Evolutionary conservation across 2,329 filamentous ascomycete genomes (phyloP), one percentile per base, ranked within the genome.

Genomic region (Nigrospora osmanthi): DNA sequence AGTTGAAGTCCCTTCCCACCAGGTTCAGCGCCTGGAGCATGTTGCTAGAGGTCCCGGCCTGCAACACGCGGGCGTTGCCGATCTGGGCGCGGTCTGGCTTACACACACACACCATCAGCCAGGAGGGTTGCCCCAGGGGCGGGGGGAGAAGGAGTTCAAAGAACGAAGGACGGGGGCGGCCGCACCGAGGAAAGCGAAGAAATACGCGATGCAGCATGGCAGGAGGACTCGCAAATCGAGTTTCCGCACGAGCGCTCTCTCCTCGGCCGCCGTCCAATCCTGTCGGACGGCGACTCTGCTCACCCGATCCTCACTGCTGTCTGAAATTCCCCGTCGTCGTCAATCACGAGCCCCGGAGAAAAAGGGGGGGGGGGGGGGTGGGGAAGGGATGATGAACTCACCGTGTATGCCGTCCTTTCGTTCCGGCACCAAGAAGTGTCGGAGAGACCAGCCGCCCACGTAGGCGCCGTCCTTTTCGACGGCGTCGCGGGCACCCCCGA

Each of bases 171-270:
- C 14, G 43, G 7, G 1, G 7, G 4, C 10, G n/a, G n/a, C 19
- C 17, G n/a, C 17, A 19, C 28, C 32, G 13, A 19, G 12, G 4
- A 17, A 35, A n/a, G 38, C 17, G 23, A 42, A 36, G 14, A 37
- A 30, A 19, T 34, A 28, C 28, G 31, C 39, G 10, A 42, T 12
- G 4, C n/a, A 40, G 11, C 39, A 40, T n/a, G 38, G 38, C n/a
- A 40, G 35, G 11, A 46, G 13, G 6, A 46, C 38, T 13, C 39
- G 23, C 14, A 46, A 12, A 36, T 46, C 44, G 12, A 42, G 12
- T 31, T 38, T 46, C 11, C 44, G 23, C 6, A 42, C 15, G 14
- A 42, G 14, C 15, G 12, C 23, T 3, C 39, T 12, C 19, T 46
- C 34, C 14, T 30, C 43, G 16, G 35, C 16, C 12, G 6, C 15